phyloP scores from a whole-genome alignment of 2,329 filamentous ascomycete species.

The Alternaria infectoria region DNA sequence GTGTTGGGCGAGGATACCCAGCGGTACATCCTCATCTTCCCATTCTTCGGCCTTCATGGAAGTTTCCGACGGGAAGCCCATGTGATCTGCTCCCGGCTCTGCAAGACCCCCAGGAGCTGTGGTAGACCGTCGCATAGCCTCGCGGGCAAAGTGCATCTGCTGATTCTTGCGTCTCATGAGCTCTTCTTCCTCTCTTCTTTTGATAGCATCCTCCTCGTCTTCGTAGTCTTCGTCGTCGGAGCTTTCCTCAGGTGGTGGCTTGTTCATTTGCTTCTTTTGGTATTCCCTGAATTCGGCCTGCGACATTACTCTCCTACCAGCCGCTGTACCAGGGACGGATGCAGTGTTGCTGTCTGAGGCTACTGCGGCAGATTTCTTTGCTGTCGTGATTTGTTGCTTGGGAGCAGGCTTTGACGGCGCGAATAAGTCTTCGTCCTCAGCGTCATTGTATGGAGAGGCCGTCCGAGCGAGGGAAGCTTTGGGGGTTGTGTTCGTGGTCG shows the following conservation, averaged over 20 bases:
- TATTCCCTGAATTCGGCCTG: constrained; percentile 42
- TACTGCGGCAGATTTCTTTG: constrained; percentile 14
- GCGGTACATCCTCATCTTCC: constrained; percentile 48
- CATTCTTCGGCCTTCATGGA: constrained; percentile 46
- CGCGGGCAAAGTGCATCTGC: constrained; percentile 43
- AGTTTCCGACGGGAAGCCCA: constrained; percentile 45
- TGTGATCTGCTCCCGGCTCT: constrained; percentile 27
- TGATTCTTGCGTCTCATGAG: constrained; percentile 40
- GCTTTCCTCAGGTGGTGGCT: constrained; percentile 34
- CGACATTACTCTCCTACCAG: constrained; percentile 39
- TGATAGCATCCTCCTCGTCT: constrained; percentile 46
- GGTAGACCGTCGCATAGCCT: constrained; percentile 44
- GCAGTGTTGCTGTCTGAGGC: constrained; percentile 16
- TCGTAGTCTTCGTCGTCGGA: constrained; percentile 47
- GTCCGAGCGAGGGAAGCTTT: constrained; percentile 30
- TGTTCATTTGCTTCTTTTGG: constrained; percentile 33
- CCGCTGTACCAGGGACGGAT: constrained; percentile 12
- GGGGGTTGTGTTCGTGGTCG: constrained; percentile 36
- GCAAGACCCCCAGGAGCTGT: constrained; percentile 30
- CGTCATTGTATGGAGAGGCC: constrained; percentile 23
- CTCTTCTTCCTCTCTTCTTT: constrained; percentile 42
- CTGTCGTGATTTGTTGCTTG: constrained; percentile 7
- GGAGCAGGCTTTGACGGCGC: constrained; percentile 20
- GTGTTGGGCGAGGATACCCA: constrained; percentile 48
- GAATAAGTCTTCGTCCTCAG: constrained; percentile 44